phyloP scores from a whole-genome alignment of 768 basidiomycete genomes.

The Podaxis sp. region DNA sequence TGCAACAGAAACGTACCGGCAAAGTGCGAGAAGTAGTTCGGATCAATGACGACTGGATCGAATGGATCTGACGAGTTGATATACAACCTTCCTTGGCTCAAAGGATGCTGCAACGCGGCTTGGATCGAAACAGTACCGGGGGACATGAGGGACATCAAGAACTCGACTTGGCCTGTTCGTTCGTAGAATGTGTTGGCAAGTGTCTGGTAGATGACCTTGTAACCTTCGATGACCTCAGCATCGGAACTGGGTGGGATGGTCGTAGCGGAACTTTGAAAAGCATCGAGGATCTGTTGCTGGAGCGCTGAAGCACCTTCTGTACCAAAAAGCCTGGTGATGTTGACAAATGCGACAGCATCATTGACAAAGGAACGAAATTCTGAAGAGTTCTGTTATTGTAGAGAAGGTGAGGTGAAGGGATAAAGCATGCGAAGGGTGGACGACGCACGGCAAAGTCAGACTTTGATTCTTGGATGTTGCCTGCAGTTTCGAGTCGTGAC shows the following conservation, averaged over 20 bases:
- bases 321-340: slow-evolving; percentile 45
- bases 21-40: slow-evolving; percentile 58
- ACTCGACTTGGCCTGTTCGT: slow-evolving; percentile 52
- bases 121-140: slow-evolving; percentile 47
- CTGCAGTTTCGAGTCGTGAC: slow-evolving; percentile 28
- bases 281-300: slow-evolving; percentile 25
- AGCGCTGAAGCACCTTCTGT: slow-evolving; percentile 16
- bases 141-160: slow-evolving; percentile 41
- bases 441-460: slow-evolving; percentile 28
- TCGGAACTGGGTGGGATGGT: slow-evolving; percentile 42
- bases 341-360: slow-evolving; percentile 60
- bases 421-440: background rate
- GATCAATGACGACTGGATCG: slow-evolving; percentile 60
- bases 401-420: background rate
- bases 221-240: slow-evolving; percentile 47
- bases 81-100: slow-evolving; percentile 59
- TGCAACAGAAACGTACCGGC: slow-evolving; percentile 33
- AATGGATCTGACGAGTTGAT: slow-evolving; percentile 65
- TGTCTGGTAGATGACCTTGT: slow-evolving; percentile 50
- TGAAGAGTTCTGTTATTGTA: slow-evolving; percentile 23
- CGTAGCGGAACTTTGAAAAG: slow-evolving; percentile 22
- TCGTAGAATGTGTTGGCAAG: slow-evolving; percentile 36
- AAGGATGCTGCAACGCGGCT: slow-evolving; percentile 63
- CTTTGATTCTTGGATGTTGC: slow-evolving; percentile 27
- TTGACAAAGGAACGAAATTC: slow-evolving; percentile 58